Conservation (phyloP, 2,329 filamentous ascomycete species). For the Helicocarpus griseus region DNA sequence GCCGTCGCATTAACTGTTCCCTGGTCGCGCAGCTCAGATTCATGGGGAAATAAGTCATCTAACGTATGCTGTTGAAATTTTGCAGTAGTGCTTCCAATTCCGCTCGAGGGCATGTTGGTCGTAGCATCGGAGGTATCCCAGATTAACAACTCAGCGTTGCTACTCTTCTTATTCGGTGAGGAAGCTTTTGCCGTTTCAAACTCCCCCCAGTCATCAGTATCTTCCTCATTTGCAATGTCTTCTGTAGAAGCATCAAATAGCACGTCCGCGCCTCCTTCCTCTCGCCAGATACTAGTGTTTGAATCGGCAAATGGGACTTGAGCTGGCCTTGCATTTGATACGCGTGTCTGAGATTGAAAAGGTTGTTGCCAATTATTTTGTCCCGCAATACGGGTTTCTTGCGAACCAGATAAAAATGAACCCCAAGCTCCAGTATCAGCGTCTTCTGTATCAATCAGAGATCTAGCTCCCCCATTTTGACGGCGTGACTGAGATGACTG, state of each 20-base stretch:
- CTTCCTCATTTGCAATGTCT: constrained; percentile 17
- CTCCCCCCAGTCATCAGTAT: constrained; percentile 38
- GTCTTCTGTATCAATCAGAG: not conserved
- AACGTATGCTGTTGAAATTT: constrained; percentile 10
- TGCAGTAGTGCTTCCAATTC: not conserved
- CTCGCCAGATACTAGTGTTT: not conserved
- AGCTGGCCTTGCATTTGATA: not conserved
- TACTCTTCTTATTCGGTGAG: constrained; percentile 6
- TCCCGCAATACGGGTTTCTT: not conserved
- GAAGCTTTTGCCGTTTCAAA: constrained; percentile 29
- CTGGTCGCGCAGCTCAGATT: constrained; percentile 12
- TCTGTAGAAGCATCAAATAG: constrained; percentile 52
- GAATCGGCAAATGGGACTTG: not conserved
- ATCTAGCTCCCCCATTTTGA: not conserved
- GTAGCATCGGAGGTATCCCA: not conserved
- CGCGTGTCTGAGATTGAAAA: not conserved
- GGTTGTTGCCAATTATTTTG: not conserved
- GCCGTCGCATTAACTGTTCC: not conserved
- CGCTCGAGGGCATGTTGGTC: not conserved
- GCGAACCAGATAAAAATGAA: not conserved
- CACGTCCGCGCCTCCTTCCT: constrained; percentile 35
- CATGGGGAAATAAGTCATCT: constrained; percentile 21
- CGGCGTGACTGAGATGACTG: not conserved
- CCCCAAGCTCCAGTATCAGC: not conserved
- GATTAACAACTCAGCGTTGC: constrained; percentile 3